These are phyloP conservation scores for Malassezia equina DNA, from an alignment of 1,284 basidiomycete genomes.

Conservation along the genomic window DNA sequence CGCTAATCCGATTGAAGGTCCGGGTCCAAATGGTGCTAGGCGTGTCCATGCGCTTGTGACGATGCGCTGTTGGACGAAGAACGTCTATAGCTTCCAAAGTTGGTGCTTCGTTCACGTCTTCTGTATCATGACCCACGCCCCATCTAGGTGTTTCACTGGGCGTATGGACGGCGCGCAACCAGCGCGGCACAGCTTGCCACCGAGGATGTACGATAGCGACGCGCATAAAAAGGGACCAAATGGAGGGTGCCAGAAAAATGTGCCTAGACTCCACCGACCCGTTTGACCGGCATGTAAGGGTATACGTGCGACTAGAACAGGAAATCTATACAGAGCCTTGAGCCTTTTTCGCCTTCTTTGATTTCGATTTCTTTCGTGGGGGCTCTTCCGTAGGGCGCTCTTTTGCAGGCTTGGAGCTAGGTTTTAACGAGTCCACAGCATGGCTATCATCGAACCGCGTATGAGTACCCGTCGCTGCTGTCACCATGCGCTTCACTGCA, in stretches of 20 bases:
- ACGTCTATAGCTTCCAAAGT: slow-evolving; percentile 9
- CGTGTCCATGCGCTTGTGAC: neutral
- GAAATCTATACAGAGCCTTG: neutral
- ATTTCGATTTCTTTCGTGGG: neutral
- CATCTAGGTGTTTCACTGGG: neutral
- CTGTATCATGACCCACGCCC: neutral
- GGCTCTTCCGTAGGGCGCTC: neutral
- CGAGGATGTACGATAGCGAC: neutral
- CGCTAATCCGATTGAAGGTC: neutral
- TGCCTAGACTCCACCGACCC: neutral
- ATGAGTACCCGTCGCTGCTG: slow-evolving; percentile 5
- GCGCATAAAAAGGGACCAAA: neutral
- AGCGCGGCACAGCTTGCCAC: neutral
- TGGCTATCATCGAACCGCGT: slow-evolving; percentile 5
- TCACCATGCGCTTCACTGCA: slow-evolving; percentile 6
- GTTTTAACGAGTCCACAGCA: neutral
- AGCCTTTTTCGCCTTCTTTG: neutral
- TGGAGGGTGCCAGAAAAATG: neutral
- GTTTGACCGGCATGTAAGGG: neutral
- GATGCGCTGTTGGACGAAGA: neutral
- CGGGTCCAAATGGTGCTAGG: neutral
- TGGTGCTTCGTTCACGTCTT: neutral
- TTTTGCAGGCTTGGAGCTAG: neutral
- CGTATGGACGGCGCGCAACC: neutral
- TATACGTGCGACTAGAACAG: neutral